Conservation (phyloP, 176 grass and related monocot species). For the Paspalum notatum region DNA sequence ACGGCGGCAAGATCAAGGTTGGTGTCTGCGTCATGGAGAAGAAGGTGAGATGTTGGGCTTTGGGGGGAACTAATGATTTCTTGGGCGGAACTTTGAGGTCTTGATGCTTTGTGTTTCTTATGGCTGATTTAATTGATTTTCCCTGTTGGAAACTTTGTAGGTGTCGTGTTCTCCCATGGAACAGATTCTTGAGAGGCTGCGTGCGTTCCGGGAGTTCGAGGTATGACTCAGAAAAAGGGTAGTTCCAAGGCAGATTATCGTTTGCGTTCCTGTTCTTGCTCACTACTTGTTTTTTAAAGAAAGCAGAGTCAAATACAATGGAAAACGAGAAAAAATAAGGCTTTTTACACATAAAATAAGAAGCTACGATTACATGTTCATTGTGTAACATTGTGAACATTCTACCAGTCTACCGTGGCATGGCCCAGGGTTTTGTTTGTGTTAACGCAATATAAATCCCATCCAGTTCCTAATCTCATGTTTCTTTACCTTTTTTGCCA, state of each 20-base stretch:
- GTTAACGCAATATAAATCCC: background rate
- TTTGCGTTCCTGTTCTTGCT: background rate
- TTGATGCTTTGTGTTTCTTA: conserved; percentile 31
- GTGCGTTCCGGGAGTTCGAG: conserved; percentile 92
- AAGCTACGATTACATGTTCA: background rate
- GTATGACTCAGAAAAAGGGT: conserved; percentile 38
- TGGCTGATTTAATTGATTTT: conserved; percentile 5
- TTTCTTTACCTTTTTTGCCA: background rate
- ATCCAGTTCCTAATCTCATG: conserved; percentile 15
- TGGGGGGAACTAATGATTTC: conserved; percentile 5
- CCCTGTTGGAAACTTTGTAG: conserved; percentile 38
- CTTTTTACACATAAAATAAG: background rate
- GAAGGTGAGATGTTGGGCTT: conserved; percentile 59
- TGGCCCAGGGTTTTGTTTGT: background rate
- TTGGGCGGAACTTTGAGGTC: conserved; percentile 29
- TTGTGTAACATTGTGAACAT: conserved; percentile 4
- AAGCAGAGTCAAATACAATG: background rate
- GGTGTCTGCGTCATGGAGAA: conserved; percentile 98
- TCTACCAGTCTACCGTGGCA: background rate
- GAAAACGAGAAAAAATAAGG: background rate
- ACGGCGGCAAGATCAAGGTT: conserved; percentile 62
- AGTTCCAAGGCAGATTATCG: conserved; percentile 9
- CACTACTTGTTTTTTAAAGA: background rate
- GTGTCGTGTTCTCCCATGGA: conserved; percentile 81
- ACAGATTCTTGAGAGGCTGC: conserved; percentile 86